Evolutionary conservation across 2,329 filamentous ascomycete species (phyloP).

Genomic region (Dactylella cylindrospora): DNA sequence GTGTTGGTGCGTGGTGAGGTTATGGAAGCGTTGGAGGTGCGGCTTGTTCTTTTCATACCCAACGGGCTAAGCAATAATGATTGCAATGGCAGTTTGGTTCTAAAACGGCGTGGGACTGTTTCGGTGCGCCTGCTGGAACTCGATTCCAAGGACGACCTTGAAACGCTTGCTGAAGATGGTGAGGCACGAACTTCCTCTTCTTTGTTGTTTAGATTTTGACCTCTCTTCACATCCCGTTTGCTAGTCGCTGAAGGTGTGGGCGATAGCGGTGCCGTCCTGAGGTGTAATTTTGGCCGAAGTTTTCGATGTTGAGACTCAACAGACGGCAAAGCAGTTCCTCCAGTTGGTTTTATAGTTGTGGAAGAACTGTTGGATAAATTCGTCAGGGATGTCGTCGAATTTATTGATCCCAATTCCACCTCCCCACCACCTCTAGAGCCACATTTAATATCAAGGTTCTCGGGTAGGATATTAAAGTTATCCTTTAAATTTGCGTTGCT

Average conservation of each 20-base stretch:
- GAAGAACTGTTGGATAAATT: conserved; percentile 17
- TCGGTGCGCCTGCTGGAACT: not conserved
- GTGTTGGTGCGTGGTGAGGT: too few species aligned
- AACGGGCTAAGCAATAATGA: conserved; percentile 29
- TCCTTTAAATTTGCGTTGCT: conserved; percentile 9
- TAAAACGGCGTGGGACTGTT: conserved; percentile 9
- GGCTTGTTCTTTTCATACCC: conserved; percentile 17
- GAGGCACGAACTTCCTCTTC: conserved; percentile 6
- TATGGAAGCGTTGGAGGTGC: not conserved
- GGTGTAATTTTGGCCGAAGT: conserved; percentile 33
- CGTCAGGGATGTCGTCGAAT: conserved; percentile 8
- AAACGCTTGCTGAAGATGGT: conserved; percentile 12
- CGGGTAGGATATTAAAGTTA: conserved; percentile 11
- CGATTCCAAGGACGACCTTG: conserved; percentile 14
- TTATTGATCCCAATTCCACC: conserved; percentile 3
- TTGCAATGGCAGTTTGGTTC: conserved; percentile 25
- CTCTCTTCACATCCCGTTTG: not conserved
- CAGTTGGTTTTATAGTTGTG: conserved; percentile 23
- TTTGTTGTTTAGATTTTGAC: conserved; percentile 6
- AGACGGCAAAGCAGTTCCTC: conserved; percentile 6
- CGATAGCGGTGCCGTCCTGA: conserved; percentile 15
- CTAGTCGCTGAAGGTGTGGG: not conserved
- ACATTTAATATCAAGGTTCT: conserved; percentile 6
- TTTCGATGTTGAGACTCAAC: conserved; percentile 7
- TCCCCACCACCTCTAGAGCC: not conserved